These are phyloP conservation scores for Epithemia pelagica DNA, from an alignment of 108 stramenopile species.

Conservation along the genomic window DNA sequence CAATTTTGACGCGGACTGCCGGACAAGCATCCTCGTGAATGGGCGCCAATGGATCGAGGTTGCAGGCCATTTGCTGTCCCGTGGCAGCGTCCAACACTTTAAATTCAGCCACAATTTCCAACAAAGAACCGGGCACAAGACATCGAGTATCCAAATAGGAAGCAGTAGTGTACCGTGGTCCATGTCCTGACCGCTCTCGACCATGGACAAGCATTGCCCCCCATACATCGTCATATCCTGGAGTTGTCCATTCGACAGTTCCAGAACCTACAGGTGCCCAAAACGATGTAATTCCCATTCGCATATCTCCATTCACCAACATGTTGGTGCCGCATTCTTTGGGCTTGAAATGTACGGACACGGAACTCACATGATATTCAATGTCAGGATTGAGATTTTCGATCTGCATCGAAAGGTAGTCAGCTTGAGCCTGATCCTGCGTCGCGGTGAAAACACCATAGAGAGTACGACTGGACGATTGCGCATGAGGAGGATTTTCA, in stretches of 20 bases:
- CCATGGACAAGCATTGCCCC: neutral
- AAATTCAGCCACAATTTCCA: neutral
- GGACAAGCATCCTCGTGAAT: neutral
- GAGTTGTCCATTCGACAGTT: neutral
- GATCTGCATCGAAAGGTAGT: neutral
- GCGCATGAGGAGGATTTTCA: neutral
- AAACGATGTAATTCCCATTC: neutral
- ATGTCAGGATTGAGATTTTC: neutral
- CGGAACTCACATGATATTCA: neutral
- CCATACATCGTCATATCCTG: neutral
- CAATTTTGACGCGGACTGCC: neutral
- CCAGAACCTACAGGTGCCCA: neutral
- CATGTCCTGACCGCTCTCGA: neutral
- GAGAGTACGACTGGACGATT: neutral
- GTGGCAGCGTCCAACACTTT: neutral
- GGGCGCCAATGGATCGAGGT: neutral
- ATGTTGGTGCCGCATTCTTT: neutral
- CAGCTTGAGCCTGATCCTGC: neutral
- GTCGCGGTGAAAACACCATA: neutral
- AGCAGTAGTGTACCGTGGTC: neutral
- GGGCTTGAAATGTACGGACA: neutral
- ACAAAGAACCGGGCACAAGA: neutral
- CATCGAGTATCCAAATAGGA: neutral
- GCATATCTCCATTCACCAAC: neutral
- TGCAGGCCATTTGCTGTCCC: neutral